Conservation (phyloP, 2,329 filamentous ascomycete genomes). For the Pseudomassariella vexata region DNA sequence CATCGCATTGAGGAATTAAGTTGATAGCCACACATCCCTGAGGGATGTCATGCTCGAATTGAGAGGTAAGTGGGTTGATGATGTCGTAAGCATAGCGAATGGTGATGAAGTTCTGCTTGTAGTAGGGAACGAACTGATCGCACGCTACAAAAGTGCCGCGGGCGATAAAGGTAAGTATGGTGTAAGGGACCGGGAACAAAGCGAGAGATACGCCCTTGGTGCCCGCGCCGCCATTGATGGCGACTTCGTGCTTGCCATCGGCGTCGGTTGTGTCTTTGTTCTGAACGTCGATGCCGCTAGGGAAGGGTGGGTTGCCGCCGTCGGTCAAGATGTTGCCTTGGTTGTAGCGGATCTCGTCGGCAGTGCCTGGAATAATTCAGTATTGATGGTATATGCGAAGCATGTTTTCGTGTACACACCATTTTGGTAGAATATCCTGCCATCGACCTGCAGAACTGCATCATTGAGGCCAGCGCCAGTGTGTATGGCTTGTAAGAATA, state of each 20-base stretch:
- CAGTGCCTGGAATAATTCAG: constrained; percentile 19
- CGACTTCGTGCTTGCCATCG: constrained; percentile 19
- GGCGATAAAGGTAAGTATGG: constrained; percentile 19
- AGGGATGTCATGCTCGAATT: constrained; percentile 22
- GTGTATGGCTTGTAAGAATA: constrained; percentile 34
- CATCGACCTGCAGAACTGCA: constrained; percentile 26
- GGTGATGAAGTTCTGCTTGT: constrained; percentile 29
- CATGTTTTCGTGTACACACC: constrained; percentile 16
- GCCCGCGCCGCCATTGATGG: constrained; percentile 30
- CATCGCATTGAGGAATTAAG: constrained; percentile 37
- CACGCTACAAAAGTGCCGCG: constrained; percentile 36
- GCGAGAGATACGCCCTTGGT: constrained; percentile 28
- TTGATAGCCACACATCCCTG: constrained; percentile 34
- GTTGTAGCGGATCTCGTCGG: constrained; percentile 23
- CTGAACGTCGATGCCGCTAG: constrained; percentile 29
- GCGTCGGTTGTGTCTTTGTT: constrained; percentile 13
- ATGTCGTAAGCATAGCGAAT: constrained; percentile 30
- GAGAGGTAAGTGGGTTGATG: constrained; percentile 9
- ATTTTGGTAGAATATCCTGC: constrained; percentile 42
- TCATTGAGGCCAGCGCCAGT: constrained; percentile 33
- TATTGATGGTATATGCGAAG: not conserved
- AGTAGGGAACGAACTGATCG: constrained; percentile 34
- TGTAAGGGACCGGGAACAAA: constrained; percentile 27
- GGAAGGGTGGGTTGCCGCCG: constrained; percentile 30
- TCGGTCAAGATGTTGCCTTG: constrained; percentile 33